Conservation (phyloP, 805 yeast species). For the Yamadazyma insecticola region DNA sequence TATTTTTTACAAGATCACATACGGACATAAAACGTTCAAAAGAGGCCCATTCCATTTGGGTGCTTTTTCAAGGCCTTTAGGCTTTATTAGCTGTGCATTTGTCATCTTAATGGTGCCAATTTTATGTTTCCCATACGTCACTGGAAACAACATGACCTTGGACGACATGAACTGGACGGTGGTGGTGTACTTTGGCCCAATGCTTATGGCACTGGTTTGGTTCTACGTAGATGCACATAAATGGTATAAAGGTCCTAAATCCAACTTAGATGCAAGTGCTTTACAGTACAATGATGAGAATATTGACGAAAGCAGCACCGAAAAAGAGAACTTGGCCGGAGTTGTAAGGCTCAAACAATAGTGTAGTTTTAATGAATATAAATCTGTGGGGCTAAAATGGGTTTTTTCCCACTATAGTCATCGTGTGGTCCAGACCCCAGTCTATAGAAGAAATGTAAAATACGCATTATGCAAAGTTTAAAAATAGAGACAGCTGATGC, state of each 20-base stretch:
- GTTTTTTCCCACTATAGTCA: no score
- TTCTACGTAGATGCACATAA: slow-evolving; percentile 50
- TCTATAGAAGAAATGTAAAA: no score
- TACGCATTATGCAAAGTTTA: no score
- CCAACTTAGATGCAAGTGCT: slow-evolving; percentile 42
- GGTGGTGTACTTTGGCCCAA: slow-evolving; percentile 57
- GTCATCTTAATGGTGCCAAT: slow-evolving; percentile 56
- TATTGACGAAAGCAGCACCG: no score
- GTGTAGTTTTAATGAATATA: no score
- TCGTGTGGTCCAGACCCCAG: no score
- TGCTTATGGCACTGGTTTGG: slow-evolving; percentile 49
- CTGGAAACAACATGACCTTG: slow-evolving; percentile 32
- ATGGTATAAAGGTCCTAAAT: slow-evolving; percentile 59
- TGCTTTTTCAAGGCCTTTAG: slow-evolving; percentile 42
- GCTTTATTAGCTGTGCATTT: slow-evolving; percentile 45
- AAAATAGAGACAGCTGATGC: no score
- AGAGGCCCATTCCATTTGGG: slow-evolving; percentile 72
- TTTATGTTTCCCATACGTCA: slow-evolving; percentile 48
- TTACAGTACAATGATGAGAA: no score
- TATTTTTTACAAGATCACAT: slow-evolving; percentile 52
- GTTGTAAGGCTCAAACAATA: no score
- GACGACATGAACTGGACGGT: slow-evolving; percentile 61
- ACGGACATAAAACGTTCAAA: slow-evolving; percentile 46
- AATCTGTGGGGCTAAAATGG: no score
- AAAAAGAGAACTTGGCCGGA: no score